Evolutionary conservation across 1,284 basidiomycete species (phyloP), one percentile per base, ranked within the genome.

Genomic region (Ganoderma leucocontextum): DNA sequence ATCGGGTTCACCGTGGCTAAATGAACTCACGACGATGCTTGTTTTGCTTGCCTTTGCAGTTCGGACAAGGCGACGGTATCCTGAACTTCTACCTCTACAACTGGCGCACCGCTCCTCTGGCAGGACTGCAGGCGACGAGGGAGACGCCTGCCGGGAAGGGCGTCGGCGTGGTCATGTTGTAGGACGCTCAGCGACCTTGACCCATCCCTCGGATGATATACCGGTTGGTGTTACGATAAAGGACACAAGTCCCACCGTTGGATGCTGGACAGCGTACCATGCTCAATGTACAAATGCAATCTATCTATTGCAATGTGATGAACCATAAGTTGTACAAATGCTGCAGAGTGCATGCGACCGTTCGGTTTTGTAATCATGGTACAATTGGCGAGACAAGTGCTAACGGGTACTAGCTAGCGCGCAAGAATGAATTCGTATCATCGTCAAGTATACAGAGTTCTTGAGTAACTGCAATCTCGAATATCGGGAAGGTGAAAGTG

Each of bases 1-100:
- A 25, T 12, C 19, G 10, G 33, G 25, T 25, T 25, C 10, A 25
- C 10, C 8, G 38, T 63, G 12, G 5, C 22, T 13, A 55, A 22
- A 10, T 19, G 8, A 47, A 44, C 69, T 74, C 60, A 73, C 75
- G 73, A 74, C 60, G 69, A 66, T 66, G 64, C 52, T 39, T 39
- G 55, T 10, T 2, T 19, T 10, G 9, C 22, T 39, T 19, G 3
- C 1, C 22, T 39, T 15, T 70, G 22, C 77, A 97, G 93, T 99
- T 98, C 76, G 97, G 95, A 9, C 84, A 86, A 7, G 97, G 97
- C 2, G 95, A 98, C 77, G 97, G 97, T 3, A 87, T 92, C 78
- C 85, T 99, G 58, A 93, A 95, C 74, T 95, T 92, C 80, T 98
- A 98, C 80, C 82, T 98, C 64, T 98, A 96, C 82, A 97, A 97